A percentile compares a stretch with the other conserved stretches of the same genome.
Conservation (phyloP, 345 rosid species). For the Streptanthus diversifolius region DNA sequence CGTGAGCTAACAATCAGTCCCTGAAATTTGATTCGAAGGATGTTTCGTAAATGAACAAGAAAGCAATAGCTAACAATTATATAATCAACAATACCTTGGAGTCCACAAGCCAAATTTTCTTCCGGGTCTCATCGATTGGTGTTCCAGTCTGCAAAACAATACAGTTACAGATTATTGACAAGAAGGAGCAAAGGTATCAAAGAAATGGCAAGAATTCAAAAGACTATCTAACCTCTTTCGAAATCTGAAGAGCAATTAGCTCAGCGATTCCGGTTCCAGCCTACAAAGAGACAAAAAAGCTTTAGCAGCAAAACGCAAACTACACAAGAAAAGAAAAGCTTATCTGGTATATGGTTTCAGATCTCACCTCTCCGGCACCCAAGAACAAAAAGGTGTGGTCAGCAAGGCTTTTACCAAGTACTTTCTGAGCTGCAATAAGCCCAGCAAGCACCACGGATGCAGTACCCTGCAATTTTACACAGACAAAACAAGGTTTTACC, state of each 20-base stretch:
- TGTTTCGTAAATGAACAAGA: background rate
- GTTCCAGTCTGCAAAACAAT: conserved; percentile 43
- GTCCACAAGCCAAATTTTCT: conserved; percentile 97
- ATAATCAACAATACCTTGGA: conserved; percentile 61
- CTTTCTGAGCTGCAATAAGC: conserved; percentile 65
- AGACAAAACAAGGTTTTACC: background rate
- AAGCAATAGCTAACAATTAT: background rate
- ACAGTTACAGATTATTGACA: conserved; percentile 1
- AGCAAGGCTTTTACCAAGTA: conserved; percentile 61
- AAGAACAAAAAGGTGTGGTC: conserved; percentile 85
- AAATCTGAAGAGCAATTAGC: conserved; percentile 85
- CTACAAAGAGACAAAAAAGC: conserved; percentile 37
- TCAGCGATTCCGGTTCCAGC: conserved; percentile 99
- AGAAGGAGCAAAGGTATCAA: conserved; percentile 4
- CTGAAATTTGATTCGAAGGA: conserved; percentile 37
- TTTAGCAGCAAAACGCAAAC: background rate
- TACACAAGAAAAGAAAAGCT: background rate
- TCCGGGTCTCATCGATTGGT: conserved; percentile 71
- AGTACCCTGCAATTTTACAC: conserved; percentile 59
- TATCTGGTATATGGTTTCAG: conserved; percentile 3
- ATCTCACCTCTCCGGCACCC: conserved; percentile 94
- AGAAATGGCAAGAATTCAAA: background rate
- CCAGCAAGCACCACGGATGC: conserved; percentile 95
- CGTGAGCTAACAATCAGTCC: conserved; percentile 80
- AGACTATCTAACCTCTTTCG: conserved; percentile 46